phyloP scores from a whole-genome alignment of 2,329 filamentous ascomycete species.

The Zymoseptoria brevis region DNA sequence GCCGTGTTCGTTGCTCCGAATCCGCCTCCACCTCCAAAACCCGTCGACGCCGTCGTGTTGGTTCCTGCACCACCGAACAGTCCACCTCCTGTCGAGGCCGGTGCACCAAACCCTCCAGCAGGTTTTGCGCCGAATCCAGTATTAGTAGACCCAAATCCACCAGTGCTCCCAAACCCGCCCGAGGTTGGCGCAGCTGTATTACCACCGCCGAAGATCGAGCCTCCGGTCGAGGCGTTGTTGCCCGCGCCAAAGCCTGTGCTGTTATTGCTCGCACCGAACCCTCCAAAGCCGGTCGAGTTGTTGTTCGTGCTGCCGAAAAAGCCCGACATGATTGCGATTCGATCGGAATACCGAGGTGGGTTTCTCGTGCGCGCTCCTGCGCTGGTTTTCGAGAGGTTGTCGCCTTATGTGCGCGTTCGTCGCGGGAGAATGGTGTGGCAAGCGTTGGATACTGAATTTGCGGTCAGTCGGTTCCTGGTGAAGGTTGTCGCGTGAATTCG shows the following conservation, averaged over 20 bases:
- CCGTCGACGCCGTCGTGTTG: conserved; percentile 12
- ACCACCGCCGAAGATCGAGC: conserved; percentile 17
- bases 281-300: conserved; percentile 17
- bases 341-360: not conserved
- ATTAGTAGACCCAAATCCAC: conserved; percentile 8
- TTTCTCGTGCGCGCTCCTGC: conserved; percentile 27
- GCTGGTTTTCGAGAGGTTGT: conserved; percentile 27
- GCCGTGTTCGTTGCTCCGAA: conserved; percentile 18
- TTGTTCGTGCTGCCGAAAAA: conserved; percentile 19
- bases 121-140: conserved; percentile 23
- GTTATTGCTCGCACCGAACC: conserved; percentile 7
- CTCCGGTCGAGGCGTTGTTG: conserved; percentile 13
- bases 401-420: not conserved
- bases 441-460: not conserved
- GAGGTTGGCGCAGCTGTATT: conserved; percentile 13
- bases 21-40: conserved; percentile 19
- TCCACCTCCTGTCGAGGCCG: conserved; percentile 25
- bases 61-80: conserved; percentile 20
- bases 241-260: conserved; percentile 9
- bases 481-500: not conserved
- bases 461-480: not conserved
- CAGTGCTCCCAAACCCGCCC: conserved; percentile 9
- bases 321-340: conserved; percentile 13
- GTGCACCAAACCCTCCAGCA: conserved; percentile 15
- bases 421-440: not conserved